Evolutionary conservation across 2,329 filamentous ascomycete species (phyloP).

Genomic region (Trichoderma citrinoviride): DNA sequence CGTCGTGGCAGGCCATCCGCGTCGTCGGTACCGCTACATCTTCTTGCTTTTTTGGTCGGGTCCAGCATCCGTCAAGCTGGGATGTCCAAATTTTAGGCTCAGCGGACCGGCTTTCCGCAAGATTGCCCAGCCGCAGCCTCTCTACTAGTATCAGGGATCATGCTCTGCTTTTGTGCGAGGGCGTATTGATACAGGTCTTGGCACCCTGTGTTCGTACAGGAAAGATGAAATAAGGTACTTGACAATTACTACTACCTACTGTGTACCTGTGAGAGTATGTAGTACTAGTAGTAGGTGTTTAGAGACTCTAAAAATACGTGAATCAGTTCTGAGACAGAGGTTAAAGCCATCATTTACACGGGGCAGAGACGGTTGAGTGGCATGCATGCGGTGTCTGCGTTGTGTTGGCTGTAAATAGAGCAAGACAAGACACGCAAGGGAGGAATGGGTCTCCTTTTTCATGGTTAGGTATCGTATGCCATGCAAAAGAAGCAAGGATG

Average conservation of each 20-base stretch:
- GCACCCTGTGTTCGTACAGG: too few relatives aligned
- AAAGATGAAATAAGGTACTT: too few relatives aligned
- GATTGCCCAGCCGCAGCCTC: too few relatives aligned
- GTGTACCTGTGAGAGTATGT: neutral
- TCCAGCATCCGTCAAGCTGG: neutral
- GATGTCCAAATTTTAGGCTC: slow-evolving; percentile 13
- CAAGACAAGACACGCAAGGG: slow-evolving; percentile 17
- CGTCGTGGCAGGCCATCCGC: neutral
- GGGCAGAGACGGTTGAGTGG: neutral
- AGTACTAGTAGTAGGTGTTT: neutral
- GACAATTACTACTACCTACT: too few relatives aligned
- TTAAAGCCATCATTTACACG: neutral
- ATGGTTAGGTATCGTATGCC: too few relatives aligned
- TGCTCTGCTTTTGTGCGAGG: neutral
- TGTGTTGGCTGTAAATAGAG: slow-evolving; percentile 1
- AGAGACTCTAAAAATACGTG: neutral
- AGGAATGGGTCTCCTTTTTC: neutral
- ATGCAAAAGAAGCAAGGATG: too few relatives aligned
- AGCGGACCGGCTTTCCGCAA: slow-evolving; percentile 14
- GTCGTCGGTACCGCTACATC: neutral
- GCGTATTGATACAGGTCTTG: neutral
- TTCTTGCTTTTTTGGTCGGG: neutral
- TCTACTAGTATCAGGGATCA: neutral
- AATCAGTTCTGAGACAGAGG: neutral
- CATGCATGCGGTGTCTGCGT: neutral